These are phyloP conservation scores for Xylaria sp. DNA, from an alignment of 2,329 filamentous ascomycete genomes.

Conservation along the genomic window DNA sequence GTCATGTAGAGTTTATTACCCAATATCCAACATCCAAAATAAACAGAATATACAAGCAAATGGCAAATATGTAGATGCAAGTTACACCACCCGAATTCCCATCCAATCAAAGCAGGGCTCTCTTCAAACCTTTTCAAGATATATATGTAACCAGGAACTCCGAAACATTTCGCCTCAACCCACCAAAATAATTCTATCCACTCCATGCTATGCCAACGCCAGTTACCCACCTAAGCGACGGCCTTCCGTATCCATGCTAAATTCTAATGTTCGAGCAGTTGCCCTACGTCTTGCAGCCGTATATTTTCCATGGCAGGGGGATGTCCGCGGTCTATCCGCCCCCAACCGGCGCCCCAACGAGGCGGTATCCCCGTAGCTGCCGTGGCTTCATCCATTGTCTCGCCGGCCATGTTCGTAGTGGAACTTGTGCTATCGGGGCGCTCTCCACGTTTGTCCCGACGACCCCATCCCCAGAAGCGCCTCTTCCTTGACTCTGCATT, in stretches of 20 bases:
- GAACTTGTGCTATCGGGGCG: constrained; percentile 45
- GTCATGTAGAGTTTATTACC: neutral
- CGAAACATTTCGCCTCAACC: neutral
- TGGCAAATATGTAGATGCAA: neutral
- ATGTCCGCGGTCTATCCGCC: constrained; percentile 51
- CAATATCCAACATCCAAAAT: neutral
- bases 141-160: constrained; percentile 21
- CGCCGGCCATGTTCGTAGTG: constrained; percentile 40
- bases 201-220: constrained; percentile 27
- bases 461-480: constrained; percentile 38
- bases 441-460: neutral
- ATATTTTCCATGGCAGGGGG: constrained; percentile 50
- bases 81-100: neutral
- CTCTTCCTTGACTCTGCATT: constrained; percentile 39
- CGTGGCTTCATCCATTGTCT: constrained; percentile 36
- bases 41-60: constrained; percentile 3
- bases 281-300: constrained; percentile 53
- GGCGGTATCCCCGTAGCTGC: constrained; percentile 47
- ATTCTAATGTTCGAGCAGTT: constrained; percentile 45
- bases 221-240: neutral
- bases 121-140: constrained; percentile 20
- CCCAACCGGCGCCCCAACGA: constrained; percentile 56
- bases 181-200: constrained; percentile 4
- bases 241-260: neutral
- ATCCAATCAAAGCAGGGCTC: neutral